Base-by-base conservation (phyloP, 257 asterid genomes). In the Asclepias syriaca region DNA sequence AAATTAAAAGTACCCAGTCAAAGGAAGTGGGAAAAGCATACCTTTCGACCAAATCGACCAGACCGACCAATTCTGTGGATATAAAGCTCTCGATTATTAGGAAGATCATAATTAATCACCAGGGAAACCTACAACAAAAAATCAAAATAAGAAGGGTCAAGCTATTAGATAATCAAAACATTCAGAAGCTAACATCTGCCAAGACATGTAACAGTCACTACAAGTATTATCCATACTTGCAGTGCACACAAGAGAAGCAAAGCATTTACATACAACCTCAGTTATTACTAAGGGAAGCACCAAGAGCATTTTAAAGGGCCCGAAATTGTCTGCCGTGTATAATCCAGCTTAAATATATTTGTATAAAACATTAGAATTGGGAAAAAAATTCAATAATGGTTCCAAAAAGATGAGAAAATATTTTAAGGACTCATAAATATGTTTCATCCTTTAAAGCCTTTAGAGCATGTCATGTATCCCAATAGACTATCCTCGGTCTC, bases 11-110 rank as follows among this genome's bases (percentile, higher is more conserved):
- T 68, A 19, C 6, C 43, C 16, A 40, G 39, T 32, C 19, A 48
- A 63, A 39, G 53, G 46, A 67, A 11, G 32, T 27, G 27, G 24
- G 13, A 54, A 68, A 64, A 65, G 51, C 14, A 34, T 82, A 91
- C 97, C 97, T 94, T 94, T 65, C 98, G 87, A 65, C 98, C 97
- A 77, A 94, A 94, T 73, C 97, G 97, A 59, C 98, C 98, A 71
- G 98, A 93, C 56, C 98, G 89, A 63, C 97, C 98, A 68, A 93
- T 93, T 61, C 98, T 91, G 74, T 91, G 98, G 81, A 93, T 93
- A 82, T 89, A 93, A 70, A 91, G 97, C 81, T 91, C 96, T 78
- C 98, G 84, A 70, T 91, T 91, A 85, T 94, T 94, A 8, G 98
- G 98, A 78, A 94, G 97, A 82, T 94, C 98, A 75, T 94, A 89